Base-by-base conservation (phyloP, 352 stramenopile species). In the Phytophthora meadii region DNA sequence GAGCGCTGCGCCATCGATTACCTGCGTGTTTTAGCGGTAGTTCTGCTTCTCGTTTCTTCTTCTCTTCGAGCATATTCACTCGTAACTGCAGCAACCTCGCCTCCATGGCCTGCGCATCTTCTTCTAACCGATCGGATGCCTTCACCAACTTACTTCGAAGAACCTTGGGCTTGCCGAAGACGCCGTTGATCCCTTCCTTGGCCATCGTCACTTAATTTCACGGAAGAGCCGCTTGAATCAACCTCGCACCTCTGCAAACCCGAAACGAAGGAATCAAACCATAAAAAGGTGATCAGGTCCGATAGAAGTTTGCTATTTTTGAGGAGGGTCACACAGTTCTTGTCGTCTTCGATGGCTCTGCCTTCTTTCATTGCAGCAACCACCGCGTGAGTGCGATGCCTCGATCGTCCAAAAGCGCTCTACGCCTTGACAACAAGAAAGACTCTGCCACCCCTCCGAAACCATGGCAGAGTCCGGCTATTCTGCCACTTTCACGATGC, bases 61-160 rank as follows among this genome's bases (percentile, higher is more conserved):
- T 89, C 46, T 94, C 82, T 49, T 92, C 76, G 3, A 79, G 57
- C 79, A 93, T 85, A 12, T 74, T 79, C 48, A 88, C 46, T 5
- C 73, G 72, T 11, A 94, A 52, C 42, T 89, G 79, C 1, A 69
- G 58, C 36, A 94, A 64, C 9, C 84, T 83, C 49, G 74, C 69
- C 42, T 92, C 86, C 86, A 94, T 94, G 10, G 67, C 70, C 32
- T 82, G 74, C 0, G 86, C 79, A 74, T 94, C 86, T 70, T 85
- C 75, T 60, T 92, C 79, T 3, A 94, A 79, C n/a, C 77, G 73
- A 22, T 89, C 73, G 7, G 81, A 89, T 10, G 78, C 49, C 49
- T 82, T 83, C 1, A 12, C 34, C 25, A 45, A 8, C 17, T 67
- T 77, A 14, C 40, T 45, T 48, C 54, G 54, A 1, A 47, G 12